These are phyloP conservation scores for Pestalotiopsis sp. DNA, from an alignment of 2,329 filamentous ascomycete genomes.

Conservation along the genomic window DNA sequence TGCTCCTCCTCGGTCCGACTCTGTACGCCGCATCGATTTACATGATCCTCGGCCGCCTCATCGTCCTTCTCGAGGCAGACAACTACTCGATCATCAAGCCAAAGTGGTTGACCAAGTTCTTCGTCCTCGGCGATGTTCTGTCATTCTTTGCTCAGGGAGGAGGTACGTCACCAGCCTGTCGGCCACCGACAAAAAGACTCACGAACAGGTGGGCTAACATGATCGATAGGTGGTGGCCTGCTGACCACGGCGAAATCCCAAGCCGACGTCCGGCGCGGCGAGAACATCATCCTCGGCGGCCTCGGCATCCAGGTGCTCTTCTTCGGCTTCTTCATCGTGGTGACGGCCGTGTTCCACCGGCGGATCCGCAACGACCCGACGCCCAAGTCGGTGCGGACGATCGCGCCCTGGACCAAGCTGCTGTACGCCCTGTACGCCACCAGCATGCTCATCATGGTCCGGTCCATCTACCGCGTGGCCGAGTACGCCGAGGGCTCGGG, in stretches of 20 bases:
- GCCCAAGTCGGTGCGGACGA: conserved; percentile 17
- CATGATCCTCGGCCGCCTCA: conserved; percentile 46
- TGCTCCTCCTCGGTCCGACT: conserved; percentile 44
- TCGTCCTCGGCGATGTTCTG: conserved; percentile 50
- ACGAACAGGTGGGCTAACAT: not conserved
- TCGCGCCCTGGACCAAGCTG: conserved; percentile 20
- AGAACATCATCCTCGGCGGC: conserved; percentile 48
- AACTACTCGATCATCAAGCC: conserved; percentile 42
- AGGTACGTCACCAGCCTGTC: conserved; percentile 29
- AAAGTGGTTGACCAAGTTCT: conserved; percentile 51
- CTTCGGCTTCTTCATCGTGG: conserved; percentile 51
- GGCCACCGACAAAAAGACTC: not conserved
- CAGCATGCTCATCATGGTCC: conserved; percentile 46
- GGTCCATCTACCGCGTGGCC: conserved; percentile 48
- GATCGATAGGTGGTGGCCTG: conserved; percentile 40
- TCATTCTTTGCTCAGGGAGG: conserved; percentile 47
- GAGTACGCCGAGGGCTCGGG: conserved; percentile 48
- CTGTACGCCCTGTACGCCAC: conserved; percentile 19
- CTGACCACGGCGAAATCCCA: conserved; percentile 31
- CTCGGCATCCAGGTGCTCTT: conserved; percentile 52
- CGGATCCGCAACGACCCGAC: conserved; percentile 40
- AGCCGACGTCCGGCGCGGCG: conserved; percentile 34
- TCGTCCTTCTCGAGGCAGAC: conserved; percentile 39
- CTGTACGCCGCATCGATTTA: conserved; percentile 48
- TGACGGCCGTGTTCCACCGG: conserved; percentile 47